Evolutionary conservation across 306 rosid genomes (phyloP), one percentile per base, ranked within the genome.

Genomic region (Vachellia pachyceras): DNA sequence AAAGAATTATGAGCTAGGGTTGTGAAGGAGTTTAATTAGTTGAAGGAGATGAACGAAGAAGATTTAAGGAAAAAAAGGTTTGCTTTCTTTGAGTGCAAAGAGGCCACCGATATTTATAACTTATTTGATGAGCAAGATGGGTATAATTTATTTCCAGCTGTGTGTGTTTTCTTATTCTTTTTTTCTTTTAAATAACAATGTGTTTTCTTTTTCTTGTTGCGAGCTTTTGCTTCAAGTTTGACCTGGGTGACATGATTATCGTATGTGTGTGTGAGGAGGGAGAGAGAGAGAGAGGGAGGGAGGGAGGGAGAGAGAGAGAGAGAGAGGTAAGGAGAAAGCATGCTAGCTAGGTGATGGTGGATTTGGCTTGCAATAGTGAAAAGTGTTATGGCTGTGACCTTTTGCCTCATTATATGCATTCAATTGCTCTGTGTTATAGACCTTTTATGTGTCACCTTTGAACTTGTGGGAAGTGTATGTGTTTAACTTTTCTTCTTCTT

Each of bases 21-120:
- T 52, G 60, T 18, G 10, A 52, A 18, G 60, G 22, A 52, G 23
- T 52, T n/a, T 18, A 52, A 9, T 52, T 0, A 52, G 22, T 52
- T 0, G 50, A 46, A 46, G 50, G 15, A 52, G 3, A 52, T 12
- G 23, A 52, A 18, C 60, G 2, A 29, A 29, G 2, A 7, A 18
- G 60, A 52, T n/a, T 3, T 1, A 52, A 55, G n/a, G n/a, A 20
- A 55, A n/a, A 57, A n/a, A n/a, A 87, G 82, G 87, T 90, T 90
- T 75, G 69, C 83, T 87, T 87, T 88, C 92, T 90, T 87, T 87
- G 87, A 87, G 89, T 85, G 88, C 88, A 52, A 90, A 87, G 90
- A 89, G 87, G 90, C 90, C 80, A 89, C 85, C 91, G 80, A 82
- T 50, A 88, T 57, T 7, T 50, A 88, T 57, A n/a, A 84, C 88